Evolutionary conservation across 2,329 filamentous ascomycete species (phyloP).

Genomic region (Dothideomycetes sp.): DNA sequence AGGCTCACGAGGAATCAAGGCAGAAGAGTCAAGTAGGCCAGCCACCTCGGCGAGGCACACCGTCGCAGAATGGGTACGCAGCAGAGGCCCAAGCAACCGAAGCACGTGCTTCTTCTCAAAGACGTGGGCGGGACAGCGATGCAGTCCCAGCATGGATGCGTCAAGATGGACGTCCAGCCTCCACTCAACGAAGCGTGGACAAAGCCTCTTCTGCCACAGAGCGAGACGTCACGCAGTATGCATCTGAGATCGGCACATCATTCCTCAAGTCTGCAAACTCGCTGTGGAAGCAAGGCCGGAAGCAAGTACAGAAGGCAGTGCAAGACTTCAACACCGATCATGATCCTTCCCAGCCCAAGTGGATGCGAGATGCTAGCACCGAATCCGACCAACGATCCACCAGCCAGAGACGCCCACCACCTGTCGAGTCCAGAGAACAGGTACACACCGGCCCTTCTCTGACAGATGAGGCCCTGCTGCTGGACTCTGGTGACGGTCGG

Average conservation of each 20-base stretch:
- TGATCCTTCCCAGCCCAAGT: slow-evolving; percentile 77
- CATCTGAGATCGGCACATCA: slow-evolving; percentile 69
- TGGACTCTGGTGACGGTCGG: slow-evolving; percentile 56
- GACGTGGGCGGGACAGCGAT: slow-evolving; percentile 14
- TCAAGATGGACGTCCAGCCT: slow-evolving; percentile 39
- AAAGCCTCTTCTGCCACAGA: slow-evolving; percentile 48
- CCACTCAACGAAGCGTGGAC: slow-evolving; percentile 38
- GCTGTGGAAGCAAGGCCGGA: slow-evolving; percentile 88
- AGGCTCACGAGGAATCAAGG: slow-evolving; percentile 76
- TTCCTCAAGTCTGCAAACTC: slow-evolving; percentile 91
- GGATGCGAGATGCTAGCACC: slow-evolving; percentile 67
- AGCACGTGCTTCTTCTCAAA: slow-evolving; percentile 5
- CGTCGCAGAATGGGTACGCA: neutral
- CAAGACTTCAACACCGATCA: slow-evolving; percentile 71
- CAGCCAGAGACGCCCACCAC: slow-evolving; percentile 19
- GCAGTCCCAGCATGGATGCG: slow-evolving; percentile 53
- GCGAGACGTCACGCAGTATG: slow-evolving; percentile 67
- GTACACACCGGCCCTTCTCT: slow-evolving; percentile 12
- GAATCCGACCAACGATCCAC: slow-evolving; percentile 14
- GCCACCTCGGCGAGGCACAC: slow-evolving; percentile 12
- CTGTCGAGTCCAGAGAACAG: slow-evolving; percentile 11
- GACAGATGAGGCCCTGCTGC: slow-evolving; percentile 58
- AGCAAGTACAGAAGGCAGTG: slow-evolving; percentile 84
- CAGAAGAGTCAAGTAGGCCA: slow-evolving; percentile 45
- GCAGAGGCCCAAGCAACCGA: slow-evolving; percentile 12